phyloP scores from a whole-genome alignment of 441 rosid genomes.

The Metrosideros polymorpha region DNA sequence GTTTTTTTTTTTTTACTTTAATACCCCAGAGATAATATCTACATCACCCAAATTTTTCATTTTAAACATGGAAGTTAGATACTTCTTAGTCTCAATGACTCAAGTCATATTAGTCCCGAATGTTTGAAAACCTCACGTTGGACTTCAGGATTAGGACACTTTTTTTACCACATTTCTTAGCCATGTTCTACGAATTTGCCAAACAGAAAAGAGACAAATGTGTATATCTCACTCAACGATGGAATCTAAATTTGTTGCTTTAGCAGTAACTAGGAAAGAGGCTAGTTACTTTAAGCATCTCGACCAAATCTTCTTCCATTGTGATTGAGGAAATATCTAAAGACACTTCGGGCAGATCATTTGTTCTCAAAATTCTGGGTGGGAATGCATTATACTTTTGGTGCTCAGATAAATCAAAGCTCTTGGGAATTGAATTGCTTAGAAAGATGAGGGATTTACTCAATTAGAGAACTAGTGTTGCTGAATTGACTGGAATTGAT shows the following conservation, averaged over 20 bases:
- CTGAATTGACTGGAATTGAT: constrained; percentile 84
- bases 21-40: no score
- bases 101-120: constrained; percentile 61
- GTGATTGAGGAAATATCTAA: constrained; percentile 51
- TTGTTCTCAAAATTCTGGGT: constrained; percentile 43
- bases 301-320: constrained; percentile 32
- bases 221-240: no score
- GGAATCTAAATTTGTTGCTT: no score
- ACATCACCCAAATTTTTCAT: no score
- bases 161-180: constrained; percentile 70
- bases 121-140: constrained; percentile 70
- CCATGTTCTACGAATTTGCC: constrained; percentile 97
- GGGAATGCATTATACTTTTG: constrained; percentile 59
- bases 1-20: no score
- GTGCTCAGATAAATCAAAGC: constrained; percentile 91
- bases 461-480: constrained; percentile 70
- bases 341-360: constrained; percentile 83
- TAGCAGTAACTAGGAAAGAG: no score
- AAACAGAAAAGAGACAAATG: constrained; percentile 63
- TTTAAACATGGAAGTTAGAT: no score
- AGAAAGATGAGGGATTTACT: constrained; percentile 82
- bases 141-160: constrained; percentile 56
- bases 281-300: constrained; percentile 47
- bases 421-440: constrained; percentile 71
- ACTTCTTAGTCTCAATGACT: no score